Conservation (phyloP, 1,284 basidiomycete genomes). For the Schizopora paradoxa region DNA sequence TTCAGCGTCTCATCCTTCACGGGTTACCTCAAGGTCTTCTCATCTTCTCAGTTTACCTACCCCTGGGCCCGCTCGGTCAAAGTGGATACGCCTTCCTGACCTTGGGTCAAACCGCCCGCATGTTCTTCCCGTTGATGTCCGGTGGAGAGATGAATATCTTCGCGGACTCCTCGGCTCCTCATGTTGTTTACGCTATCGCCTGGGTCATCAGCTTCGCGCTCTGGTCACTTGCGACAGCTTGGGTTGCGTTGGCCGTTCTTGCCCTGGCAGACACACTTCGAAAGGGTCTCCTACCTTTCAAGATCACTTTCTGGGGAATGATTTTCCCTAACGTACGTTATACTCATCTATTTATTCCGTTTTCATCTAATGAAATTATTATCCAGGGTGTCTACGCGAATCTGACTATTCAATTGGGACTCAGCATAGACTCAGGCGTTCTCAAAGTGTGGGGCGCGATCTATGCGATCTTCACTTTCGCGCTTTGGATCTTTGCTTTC, state of each 20-base stretch:
- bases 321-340: conserved; percentile 56
- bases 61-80: conserved; percentile 43
- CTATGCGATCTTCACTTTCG: conserved; percentile 44
- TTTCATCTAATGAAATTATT: conserved; percentile 6
- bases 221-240: conserved; percentile 52
- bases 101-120: conserved; percentile 30
- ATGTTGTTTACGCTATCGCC: conserved; percentile 39
- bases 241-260: conserved; percentile 45
- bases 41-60: conserved; percentile 40
- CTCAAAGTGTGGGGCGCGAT: conserved; percentile 51
- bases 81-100: conserved; percentile 39
- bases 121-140: conserved; percentile 28
- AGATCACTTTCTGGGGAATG: conserved; percentile 50
- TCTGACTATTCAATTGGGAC: conserved; percentile 49
- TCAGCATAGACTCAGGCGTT: conserved; percentile 46
- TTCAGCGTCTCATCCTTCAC: conserved; percentile 20
- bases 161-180: conserved; percentile 31
- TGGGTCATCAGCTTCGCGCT: conserved; percentile 42
- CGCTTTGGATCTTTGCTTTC: conserved; percentile 53
- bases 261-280: conserved; percentile 38
- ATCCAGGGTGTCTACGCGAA: conserved; percentile 58
- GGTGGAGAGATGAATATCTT: conserved; percentile 35
- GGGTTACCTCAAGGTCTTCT: conserved; percentile 26
- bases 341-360: neutral
- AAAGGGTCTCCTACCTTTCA: conserved; percentile 38